Percentiles rank a stretch among this genome's conserved stretches.
phyloP scores from a whole-genome alignment of 129 eudicot genomes.

The Gnaphalium uliginosum region DNA sequence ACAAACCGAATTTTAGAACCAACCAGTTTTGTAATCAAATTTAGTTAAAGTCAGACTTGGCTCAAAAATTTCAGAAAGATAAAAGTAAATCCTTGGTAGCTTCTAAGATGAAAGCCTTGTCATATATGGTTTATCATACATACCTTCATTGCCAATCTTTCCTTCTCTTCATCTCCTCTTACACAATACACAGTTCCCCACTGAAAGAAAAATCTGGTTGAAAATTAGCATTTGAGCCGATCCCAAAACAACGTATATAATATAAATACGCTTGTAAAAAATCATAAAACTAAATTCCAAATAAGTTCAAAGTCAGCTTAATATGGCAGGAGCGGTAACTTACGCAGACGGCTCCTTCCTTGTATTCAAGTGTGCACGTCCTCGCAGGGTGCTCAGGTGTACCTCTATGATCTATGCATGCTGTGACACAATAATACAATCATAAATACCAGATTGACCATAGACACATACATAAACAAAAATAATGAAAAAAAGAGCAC shows the following conservation, averaged over 20 bases:
- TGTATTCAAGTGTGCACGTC: conserved; percentile 82
- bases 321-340: conserved; percentile 28
- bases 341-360: conserved; percentile 81
- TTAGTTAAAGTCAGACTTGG: too few species aligned
- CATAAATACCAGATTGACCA: not conserved
- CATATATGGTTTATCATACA: not conserved
- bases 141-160: conserved; percentile 87
- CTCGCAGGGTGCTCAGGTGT: conserved; percentile 97
- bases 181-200: conserved; percentile 98
- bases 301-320: not conserved
- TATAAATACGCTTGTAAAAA: not conserved
- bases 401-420: conserved; percentile 97
- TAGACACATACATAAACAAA: not conserved
- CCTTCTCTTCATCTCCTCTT: conserved; percentile 82
- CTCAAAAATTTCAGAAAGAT: not conserved
- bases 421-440: conserved; percentile 37
- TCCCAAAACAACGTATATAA: not conserved
- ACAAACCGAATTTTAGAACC: not conserved
- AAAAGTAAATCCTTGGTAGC: conserved; percentile 3
- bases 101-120: not conserved
- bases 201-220: conserved; percentile 35
- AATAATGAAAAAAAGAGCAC: not conserved
- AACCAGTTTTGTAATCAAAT: too few species aligned
- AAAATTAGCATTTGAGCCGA: not conserved
- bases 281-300: not conserved